phyloP scores from a whole-genome alignment of 192 early-diverging fungal species.

The Mycoemilia scoparia region DNA sequence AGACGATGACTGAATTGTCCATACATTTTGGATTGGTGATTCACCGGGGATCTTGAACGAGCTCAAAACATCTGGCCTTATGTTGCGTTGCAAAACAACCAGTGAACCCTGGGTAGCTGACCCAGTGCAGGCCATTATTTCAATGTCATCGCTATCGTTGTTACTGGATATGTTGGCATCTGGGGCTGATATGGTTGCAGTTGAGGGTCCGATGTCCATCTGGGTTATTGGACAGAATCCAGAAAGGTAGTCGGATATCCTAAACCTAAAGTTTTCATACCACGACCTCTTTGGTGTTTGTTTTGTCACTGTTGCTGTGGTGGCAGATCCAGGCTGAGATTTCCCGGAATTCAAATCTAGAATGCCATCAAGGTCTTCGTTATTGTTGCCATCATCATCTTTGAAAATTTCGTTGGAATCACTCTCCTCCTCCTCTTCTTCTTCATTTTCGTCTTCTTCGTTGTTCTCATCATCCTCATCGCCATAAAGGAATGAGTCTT shows the following conservation, averaged over 20 bases:
- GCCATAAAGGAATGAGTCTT: constrained; percentile 18
- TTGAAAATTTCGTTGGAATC: too few species aligned
- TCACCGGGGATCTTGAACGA: constrained; percentile 31
- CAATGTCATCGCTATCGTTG: constrained; percentile 10
- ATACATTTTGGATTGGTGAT: constrained; percentile 16
- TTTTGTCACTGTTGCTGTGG: constrained; percentile 12
- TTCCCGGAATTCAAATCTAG: not conserved
- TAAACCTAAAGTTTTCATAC: constrained; percentile 32
- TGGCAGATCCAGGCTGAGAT: constrained; percentile 2
- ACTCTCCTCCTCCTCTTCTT: too few species aligned
- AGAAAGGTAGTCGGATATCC: constrained; percentile 58
- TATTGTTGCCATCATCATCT: too few species aligned
- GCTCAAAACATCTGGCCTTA: constrained; percentile 39
- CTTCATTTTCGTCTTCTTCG: too few species aligned
- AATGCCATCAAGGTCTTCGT: not conserved
- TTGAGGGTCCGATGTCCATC: constrained; percentile 50
- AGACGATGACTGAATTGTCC: constrained; percentile 8
- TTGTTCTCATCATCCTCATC: too few species aligned
- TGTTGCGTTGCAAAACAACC: constrained; percentile 35
- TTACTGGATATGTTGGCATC: constrained; percentile 1
- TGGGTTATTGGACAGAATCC: constrained; percentile 62
- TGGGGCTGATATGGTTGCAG: constrained; percentile 10
- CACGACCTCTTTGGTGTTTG: constrained; percentile 7
- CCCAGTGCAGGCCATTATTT: constrained; percentile 41
- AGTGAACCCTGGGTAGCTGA: constrained; percentile 37